These are phyloP conservation scores for Brasenia schreberi DNA, from an alignment of 164 flowering plant genomes.

Conservation along the genomic window DNA sequence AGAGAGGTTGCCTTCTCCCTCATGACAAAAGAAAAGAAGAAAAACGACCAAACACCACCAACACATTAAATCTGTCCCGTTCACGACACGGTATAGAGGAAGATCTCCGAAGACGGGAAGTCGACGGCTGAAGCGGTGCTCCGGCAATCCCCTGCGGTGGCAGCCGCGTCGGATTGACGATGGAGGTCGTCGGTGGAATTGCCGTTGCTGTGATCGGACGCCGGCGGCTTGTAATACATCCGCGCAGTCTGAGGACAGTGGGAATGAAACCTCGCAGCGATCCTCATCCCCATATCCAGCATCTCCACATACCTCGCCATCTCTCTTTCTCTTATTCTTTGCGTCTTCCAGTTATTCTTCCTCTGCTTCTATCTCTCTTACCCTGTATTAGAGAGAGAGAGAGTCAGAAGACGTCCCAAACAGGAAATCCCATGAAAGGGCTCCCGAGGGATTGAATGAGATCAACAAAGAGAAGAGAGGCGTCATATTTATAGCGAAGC, in stretches of 20 bases:
- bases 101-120: background rate
- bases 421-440: background rate
- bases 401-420: constrained; percentile 1
- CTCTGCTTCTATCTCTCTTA: background rate
- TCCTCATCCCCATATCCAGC: constrained; percentile 27
- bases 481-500: background rate
- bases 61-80: no score
- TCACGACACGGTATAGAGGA: background rate
- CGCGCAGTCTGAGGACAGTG: constrained; percentile 42
- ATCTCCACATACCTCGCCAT: constrained; percentile 29
- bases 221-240: constrained; percentile 37
- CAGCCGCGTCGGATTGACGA: background rate
- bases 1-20: background rate
- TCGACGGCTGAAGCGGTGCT: background rate
- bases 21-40: background rate
- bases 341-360: background rate
- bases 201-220: background rate
- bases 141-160: background rate
- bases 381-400: background rate
- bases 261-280: constrained; percentile 30
- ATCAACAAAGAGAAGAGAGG: background rate
- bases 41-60: no score
- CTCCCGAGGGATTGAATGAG: background rate
- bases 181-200: background rate
- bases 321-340: background rate